phyloP scores from a whole-genome alignment of 2,329 filamentous ascomycete species.

The Fusarium anguioides region DNA sequence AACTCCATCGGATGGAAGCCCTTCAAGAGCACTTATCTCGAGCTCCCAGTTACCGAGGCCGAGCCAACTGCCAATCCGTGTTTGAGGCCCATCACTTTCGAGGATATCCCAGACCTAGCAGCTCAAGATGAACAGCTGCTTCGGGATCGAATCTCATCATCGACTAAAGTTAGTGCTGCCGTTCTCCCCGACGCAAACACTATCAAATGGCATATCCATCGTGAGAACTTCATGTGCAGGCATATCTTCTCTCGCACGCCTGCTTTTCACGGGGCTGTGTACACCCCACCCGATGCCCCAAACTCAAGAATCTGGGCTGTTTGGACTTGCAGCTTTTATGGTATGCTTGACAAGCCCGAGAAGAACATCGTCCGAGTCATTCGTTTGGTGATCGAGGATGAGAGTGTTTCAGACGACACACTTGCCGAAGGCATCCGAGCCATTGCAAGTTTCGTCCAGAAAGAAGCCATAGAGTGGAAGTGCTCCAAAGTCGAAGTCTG shows the following conservation, averaged over 20 bases:
- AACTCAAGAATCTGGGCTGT: slow-evolving; percentile 76
- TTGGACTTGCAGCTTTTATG: slow-evolving; percentile 76
- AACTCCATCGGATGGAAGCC: slow-evolving; percentile 79
- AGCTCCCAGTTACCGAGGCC: slow-evolving; percentile 58
- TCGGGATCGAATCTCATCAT: slow-evolving; percentile 59
- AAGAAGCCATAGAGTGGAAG: slow-evolving; percentile 77
- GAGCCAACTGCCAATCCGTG: slow-evolving; percentile 41
- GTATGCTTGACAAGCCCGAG: slow-evolving; percentile 61
- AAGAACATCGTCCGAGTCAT: slow-evolving; percentile 77
- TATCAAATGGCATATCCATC: slow-evolving; percentile 71
- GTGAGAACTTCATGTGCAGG: slow-evolving; percentile 81
- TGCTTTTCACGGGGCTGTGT: slow-evolving; percentile 76
- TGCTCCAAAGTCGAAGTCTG: slow-evolving; percentile 80
- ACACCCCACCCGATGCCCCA: slow-evolving; percentile 57
- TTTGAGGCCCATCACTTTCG: slow-evolving; percentile 63
- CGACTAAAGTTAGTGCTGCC: slow-evolving; percentile 49
- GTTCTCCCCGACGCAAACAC: slow-evolving; percentile 49
- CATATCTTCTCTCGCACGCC: slow-evolving; percentile 69
- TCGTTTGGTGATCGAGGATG: slow-evolving; percentile 73
- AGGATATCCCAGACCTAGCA: slow-evolving; percentile 71
- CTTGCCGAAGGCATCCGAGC: slow-evolving; percentile 67
- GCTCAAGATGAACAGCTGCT: slow-evolving; percentile 72
- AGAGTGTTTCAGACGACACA: slow-evolving; percentile 52
- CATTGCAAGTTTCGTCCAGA: slow-evolving; percentile 74
- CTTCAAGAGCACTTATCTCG: slow-evolving; percentile 78